Evolutionary conservation across 106 monocot genomes (phyloP).

Genomic region (Hemerocallis citrina): DNA sequence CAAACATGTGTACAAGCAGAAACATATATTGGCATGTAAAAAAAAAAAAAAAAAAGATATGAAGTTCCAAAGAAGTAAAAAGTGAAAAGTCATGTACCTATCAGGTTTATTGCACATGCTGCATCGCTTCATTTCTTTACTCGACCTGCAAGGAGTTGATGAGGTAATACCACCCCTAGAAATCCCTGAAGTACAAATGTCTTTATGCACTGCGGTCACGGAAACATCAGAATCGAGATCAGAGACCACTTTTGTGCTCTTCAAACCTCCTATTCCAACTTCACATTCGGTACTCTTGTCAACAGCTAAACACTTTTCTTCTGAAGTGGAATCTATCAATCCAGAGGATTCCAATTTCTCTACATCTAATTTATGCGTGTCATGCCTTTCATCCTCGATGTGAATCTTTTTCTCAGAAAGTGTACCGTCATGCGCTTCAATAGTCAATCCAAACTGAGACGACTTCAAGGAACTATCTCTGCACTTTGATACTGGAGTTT

Average conservation of each 20-base stretch:
- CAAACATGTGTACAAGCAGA: too few species aligned
- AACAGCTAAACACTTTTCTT: constrained; percentile 3
- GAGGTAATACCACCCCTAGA: background rate
- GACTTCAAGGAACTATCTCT: constrained; percentile 1
- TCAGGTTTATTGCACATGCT: constrained; percentile 6
- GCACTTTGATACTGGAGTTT: background rate
- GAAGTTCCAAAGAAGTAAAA: background rate
- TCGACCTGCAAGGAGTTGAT: background rate
- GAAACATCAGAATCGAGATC: constrained; percentile 11
- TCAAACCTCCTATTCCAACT: background rate
- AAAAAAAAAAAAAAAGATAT: background rate
- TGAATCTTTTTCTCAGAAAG: background rate
- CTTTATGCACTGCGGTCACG: background rate
- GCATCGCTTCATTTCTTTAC: background rate
- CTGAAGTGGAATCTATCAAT: constrained; percentile 2
- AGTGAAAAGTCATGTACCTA: constrained; percentile 5
- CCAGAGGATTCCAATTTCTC: background rate
- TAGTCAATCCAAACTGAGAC: background rate
- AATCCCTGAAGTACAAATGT: background rate
- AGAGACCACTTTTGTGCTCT: background rate
- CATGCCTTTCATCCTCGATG: background rate
- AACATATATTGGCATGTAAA: too few species aligned
- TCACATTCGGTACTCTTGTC: constrained; percentile 1
- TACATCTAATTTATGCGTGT: background rate
- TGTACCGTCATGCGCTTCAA: background rate